phyloP scores from a whole-genome alignment of 305 asterid genomes.

The Fraxinus sp. region DNA sequence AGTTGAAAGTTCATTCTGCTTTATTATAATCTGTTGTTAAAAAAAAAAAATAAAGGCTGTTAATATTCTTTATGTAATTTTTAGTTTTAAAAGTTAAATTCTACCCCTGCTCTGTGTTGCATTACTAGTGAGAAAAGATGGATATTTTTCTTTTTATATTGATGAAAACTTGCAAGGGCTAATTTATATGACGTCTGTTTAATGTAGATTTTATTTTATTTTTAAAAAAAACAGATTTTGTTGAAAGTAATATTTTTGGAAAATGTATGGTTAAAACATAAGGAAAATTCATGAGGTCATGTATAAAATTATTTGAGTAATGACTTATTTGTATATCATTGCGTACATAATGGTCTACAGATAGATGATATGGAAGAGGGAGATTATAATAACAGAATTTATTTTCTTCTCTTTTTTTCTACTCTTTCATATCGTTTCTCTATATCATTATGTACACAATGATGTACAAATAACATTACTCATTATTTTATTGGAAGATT shows the following conservation, averaged over 20 bases:
- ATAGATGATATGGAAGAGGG: background rate
- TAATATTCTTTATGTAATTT: background rate
- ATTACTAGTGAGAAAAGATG: background rate
- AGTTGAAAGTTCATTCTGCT: background rate
- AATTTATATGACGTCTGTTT: background rate
- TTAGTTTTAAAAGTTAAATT: background rate
- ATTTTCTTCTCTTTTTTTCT: no score
- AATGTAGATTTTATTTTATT: no score
- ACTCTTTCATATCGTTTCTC: no score
- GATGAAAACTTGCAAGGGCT: background rate
- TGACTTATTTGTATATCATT: background rate
- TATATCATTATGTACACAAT: no score
- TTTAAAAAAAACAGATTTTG: no score
- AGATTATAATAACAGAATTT: no score
- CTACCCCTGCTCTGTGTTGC: background rate
- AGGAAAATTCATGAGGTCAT: background rate
- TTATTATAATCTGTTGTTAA: background rate
- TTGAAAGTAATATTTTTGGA: background rate
- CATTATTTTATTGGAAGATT: no score
- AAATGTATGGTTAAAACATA: background rate
- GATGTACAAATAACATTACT: no score
- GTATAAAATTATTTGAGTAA: no score
- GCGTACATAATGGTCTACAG: background rate
- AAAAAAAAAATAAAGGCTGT: background rate
- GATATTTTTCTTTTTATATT: background rate